Base-by-base conservation (phyloP, 805 yeast genomes). In the Komagataella ulmi region DNA sequence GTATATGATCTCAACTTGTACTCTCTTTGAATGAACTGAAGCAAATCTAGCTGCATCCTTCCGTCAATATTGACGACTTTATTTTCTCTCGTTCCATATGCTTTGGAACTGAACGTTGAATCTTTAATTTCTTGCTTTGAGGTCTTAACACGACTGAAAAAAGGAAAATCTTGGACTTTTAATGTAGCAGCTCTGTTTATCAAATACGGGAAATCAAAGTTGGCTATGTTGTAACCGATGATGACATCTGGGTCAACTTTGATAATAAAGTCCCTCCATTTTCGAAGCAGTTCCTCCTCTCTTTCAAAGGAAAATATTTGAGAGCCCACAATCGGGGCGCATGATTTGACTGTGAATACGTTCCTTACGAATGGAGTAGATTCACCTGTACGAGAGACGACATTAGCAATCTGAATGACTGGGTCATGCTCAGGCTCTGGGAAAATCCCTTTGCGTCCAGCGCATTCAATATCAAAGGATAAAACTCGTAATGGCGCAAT, bases 391-490 rank as follows among this genome's bases (percentile, higher is more conserved):
- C 79, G 72, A 59, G 88, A 83, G 2, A 91, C 95, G 24, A 93
- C 97, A 61, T 88, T 91, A 5, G 99, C 99, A 56, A 93, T 95
- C 67, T 95, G 99, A 62, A 93, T 93, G 7, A 93, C 96, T 0
- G 97, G 85, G 69, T 93, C 99, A 48, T 80, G 76, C 55, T 85
- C 85, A 1, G 99, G 84, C 62, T 93, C 99, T 1, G 99, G 99
- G 65, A 93, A 93, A 10, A 93, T 77, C 51, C 99, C 99, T 57
- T 88, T 85, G 67, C 99, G 80, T 47, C 99, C 99, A 3, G 99
- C 93, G 76, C 99, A 93, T 67, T 93, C 99, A 55, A 93, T 93
- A 74, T 93, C 99, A 65, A 93, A 91, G 8, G 97, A 89, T 57
- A 93, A 71, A 49, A 93, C 82, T 61, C 99, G 83, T 54, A 93